Conservation (phyloP, 164 flowering plant species). For the Euptelea pleiosperma region DNA sequence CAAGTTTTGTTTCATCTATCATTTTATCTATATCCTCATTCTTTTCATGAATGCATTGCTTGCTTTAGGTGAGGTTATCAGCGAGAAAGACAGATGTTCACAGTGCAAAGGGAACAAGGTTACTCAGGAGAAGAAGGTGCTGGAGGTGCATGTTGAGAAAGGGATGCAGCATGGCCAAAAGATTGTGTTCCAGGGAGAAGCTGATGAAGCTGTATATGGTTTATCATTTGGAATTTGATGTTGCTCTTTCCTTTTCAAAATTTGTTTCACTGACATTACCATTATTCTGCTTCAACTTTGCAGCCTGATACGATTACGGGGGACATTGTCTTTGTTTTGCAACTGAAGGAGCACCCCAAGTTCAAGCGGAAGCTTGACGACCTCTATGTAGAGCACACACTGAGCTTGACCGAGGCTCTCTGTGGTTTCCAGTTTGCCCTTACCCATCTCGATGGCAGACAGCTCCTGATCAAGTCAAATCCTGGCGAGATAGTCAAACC, state of each 20-base stretch:
- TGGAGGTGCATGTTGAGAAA: slow-evolving; percentile 65
- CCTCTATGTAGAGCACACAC: slow-evolving; percentile 43
- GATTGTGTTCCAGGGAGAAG: slow-evolving; percentile 49
- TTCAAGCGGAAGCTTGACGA: slow-evolving; percentile 49
- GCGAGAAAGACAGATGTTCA: slow-evolving; percentile 48
- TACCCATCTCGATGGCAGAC: slow-evolving; percentile 54
- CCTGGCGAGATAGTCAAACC: slow-evolving; percentile 57
- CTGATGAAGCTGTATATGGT: slow-evolving; percentile 73
- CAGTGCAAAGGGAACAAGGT: slow-evolving; percentile 63
- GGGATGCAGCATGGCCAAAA: slow-evolving; percentile 69
- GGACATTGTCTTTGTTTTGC: slow-evolving; percentile 51
- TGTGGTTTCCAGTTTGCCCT: slow-evolving; percentile 57
- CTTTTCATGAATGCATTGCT: not conserved
- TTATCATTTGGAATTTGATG: no score
- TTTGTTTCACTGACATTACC: no score
- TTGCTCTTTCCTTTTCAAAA: no score
- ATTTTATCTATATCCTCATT: not conserved
- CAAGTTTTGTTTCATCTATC: not conserved
- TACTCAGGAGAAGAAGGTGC: slow-evolving; percentile 59
- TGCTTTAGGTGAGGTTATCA: slow-evolving; percentile 50
- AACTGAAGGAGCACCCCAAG: slow-evolving; percentile 49
- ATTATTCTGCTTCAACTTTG: slow-evolving; percentile 18
- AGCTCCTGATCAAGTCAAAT: slow-evolving; percentile 50
- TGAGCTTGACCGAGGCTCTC: slow-evolving; percentile 48
- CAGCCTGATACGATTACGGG: slow-evolving; percentile 62